phyloP scores from a whole-genome alignment of 2,329 filamentous ascomycete species.

The Sporothrix mexicana region DNA sequence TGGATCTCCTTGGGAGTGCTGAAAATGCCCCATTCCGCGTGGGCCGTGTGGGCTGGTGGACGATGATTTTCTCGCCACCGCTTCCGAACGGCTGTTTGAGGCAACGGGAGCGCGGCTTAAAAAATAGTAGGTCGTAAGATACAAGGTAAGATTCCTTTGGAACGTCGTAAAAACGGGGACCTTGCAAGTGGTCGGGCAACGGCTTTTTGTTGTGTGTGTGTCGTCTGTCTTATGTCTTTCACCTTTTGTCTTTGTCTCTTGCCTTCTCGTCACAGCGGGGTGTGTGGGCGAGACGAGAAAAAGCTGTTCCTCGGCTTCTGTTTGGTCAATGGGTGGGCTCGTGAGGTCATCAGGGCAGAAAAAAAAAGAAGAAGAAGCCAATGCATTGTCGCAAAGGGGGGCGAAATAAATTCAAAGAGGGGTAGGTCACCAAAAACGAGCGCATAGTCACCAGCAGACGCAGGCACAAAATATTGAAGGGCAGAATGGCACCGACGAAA shows the following conservation, averaged over 20 bases:
- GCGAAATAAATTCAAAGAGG: background rate
- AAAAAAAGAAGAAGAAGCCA: background rate
- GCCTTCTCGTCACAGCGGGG: slow-evolving; percentile 10
- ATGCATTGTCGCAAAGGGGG: background rate
- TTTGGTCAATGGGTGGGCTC: slow-evolving; percentile 23
- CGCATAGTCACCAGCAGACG: background rate
- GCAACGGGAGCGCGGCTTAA: slow-evolving; percentile 11
- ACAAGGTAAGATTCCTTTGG: background rate
- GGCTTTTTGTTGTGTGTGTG: background rate
- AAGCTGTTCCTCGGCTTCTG: slow-evolving; percentile 6
- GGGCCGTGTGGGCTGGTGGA: background rate
- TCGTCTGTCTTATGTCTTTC: background rate
- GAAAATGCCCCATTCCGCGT: slow-evolving; percentile 5
- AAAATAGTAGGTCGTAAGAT: background rate
- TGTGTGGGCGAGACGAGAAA: slow-evolving; percentile 13
- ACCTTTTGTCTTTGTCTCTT: background rate
- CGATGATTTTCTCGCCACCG: slow-evolving; percentile 12
- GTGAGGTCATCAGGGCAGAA: slow-evolving; percentile 27
- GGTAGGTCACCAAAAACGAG: background rate
- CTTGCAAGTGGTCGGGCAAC: slow-evolving; percentile 8
- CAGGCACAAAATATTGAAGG: slow-evolving; percentile 8
- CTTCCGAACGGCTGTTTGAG: background rate
- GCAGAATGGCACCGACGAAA: background rate
- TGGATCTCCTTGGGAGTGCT: background rate
- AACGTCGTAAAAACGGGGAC: background rate